Base-by-base conservation (phyloP, 2,329 filamentous ascomycete genomes). In the Xylaria sp. region DNA sequence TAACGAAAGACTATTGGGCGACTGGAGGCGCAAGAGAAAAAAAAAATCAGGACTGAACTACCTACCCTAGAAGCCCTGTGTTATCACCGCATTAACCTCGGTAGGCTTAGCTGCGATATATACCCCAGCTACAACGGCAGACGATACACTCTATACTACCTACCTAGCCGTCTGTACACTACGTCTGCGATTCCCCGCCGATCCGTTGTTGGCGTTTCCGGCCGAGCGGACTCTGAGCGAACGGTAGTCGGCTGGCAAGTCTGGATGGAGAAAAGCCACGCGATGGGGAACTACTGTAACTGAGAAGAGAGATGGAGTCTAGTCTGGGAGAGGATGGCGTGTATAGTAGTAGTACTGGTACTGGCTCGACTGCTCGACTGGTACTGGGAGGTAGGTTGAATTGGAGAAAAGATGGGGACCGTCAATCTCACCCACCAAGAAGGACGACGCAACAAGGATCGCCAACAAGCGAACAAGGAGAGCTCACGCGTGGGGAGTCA, bases 351-450 rank as follows among this genome's bases (percentile, higher is more conserved):
- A 30, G 28, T n/a, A n/a, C n/a, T n/a, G n/a, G n/a, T n/a, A n/a
- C n/a, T n/a, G n/a, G n/a, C n/a, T n/a, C n/a, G n/a, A n/a, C n/a
- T n/a, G n/a, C n/a, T n/a, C n/a, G n/a, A n/a, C n/a, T n/a, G 6
- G 28, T 30, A 30, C 3, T 30, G 28, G 15, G 34, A 36, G 34
- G 32, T 50, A 53, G 50, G 36, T 15, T 15, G 30, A 63, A 60
- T 69, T 68, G 67, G 67, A 69, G 63, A 67, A 69, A 66, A 66
- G 63, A 66, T 69, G 64, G 59, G 59, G 58, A 20, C 63, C 36
- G n/a, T 56, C 60, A 45, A 57, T 66, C 60, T 63, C 55, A 57
- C 59, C 46, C 63, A 57, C 67, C 59, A 66, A 30, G 58, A 58
- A 32, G 57, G 41, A 41, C 34, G 34, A 13, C 34, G 34, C 34